Conservation (phyloP, 306 rosid genomes). For the Vigna angularis region DNA sequence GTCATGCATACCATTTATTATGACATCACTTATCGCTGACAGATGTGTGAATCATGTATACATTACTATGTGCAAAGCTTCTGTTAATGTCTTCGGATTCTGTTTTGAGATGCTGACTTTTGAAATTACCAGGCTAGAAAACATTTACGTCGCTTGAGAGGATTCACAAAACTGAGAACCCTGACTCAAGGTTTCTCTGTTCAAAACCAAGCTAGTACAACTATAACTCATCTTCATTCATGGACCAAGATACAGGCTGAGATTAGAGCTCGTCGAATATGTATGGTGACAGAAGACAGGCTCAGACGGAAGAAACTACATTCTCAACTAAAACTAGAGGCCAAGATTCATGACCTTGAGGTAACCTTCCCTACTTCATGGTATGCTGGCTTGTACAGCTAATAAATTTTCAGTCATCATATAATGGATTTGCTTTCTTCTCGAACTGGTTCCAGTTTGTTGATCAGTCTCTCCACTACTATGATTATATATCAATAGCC, state of each 20-base stretch:
- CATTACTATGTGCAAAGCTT: constrained; percentile 7
- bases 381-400: constrained; percentile 13
- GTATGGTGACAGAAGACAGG: constrained; percentile 85
- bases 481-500: not conserved
- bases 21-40: not conserved
- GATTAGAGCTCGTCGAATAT: constrained; percentile 72
- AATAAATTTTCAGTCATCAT: not conserved
- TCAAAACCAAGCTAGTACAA: constrained; percentile 63
- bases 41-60: not conserved
- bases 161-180: constrained; percentile 61
- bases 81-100: not conserved
- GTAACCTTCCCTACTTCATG: constrained; percentile 51
- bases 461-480: not conserved
- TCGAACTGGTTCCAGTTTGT: not conserved
- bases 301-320: constrained; percentile 66
- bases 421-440: not conserved
- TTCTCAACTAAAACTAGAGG: constrained; percentile 80
- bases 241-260: constrained; percentile 80
- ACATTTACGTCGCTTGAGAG: constrained; percentile 62
- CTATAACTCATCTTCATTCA: constrained; percentile 70
- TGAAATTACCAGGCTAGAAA: constrained; percentile 67
- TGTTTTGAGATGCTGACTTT: constrained; percentile 18
- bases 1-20: not conserved
- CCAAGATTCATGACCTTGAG: constrained; percentile 80
- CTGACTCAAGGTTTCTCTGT: constrained; percentile 53